Base-by-base conservation (phyloP, 1,139 yeast genomes). In the Magnusiomyces suaveolens region DNA sequence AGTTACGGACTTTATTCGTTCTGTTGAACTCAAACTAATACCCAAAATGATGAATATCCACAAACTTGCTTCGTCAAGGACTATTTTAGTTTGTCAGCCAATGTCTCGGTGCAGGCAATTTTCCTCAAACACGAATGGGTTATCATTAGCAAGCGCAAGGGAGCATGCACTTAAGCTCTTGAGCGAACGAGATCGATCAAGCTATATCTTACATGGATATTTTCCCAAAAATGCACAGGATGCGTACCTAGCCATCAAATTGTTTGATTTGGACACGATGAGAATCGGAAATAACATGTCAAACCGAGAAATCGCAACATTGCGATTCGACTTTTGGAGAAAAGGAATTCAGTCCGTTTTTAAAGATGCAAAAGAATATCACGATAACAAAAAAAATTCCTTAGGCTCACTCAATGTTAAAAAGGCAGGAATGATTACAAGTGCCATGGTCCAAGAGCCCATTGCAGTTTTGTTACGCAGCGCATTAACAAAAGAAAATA, bases 191-290 rank as follows among this genome's bases (percentile, higher is more conserved):
- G 95, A 87, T 66, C 71, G 86, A 43, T 83, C 90, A 1, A 80
- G 92, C 0, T 79, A 78, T 59, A 68, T 87, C 12, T 71, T 87
- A 25, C 79, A 84, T 1, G 85, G 84, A 53, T 85, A 87, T 63
- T 72, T 85, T 26, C 95, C 95, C 2, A 76, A 75, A 43, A 83
- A 82, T 4, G 79, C 84, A 0, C 73, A 84, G 59, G 82, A 83
- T 63, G 78, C 84, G 0, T 84, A 77, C 60, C 60, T 83, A n/a
- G 95, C 88, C 0, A 73, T 84, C 44, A 71, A 84, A 50, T 84
- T 86, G 0, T 82, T 87, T 69, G 82, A 82, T 60, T 68, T 84
- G 44, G 95, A 87, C 60, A 73, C 85, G 26, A 79, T 83, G 55
- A 80, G 80, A 62, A 78, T 86, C 48, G 74, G 74, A 24, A 79